These are phyloP conservation scores for Harringtonia lauricola DNA, from an alignment of 2,329 filamentous ascomycete species.

Conservation along the genomic window DNA sequence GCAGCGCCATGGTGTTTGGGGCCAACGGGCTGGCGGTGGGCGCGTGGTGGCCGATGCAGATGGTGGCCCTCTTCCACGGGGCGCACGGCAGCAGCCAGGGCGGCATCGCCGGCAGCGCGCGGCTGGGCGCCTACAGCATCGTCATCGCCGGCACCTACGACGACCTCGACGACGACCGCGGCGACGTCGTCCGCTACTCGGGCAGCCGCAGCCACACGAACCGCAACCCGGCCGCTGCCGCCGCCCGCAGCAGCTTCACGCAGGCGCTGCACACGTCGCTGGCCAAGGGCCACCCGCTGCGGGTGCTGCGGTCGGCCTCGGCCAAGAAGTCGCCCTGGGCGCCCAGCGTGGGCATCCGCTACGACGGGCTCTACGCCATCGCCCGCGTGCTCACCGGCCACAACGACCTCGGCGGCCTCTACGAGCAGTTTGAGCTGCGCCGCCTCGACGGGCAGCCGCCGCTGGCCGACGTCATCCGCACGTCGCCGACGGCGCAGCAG, in stretches of 20 bases:
- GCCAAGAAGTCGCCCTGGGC: conserved; percentile 3
- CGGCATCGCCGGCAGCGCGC: conserved; percentile 37
- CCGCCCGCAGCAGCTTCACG: conserved; percentile 7
- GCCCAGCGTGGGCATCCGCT: conserved; percentile 20
- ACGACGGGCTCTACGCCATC: conserved; percentile 25
- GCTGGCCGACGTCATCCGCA: conserved; percentile 7
- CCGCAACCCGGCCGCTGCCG: conserved; percentile 3
- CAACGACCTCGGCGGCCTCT: conserved; percentile 13
- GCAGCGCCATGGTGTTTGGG: conserved; percentile 11
- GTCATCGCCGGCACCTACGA: conserved; percentile 27
- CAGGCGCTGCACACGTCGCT: conserved; percentile 13
- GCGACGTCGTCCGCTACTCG: conserved; percentile 16
- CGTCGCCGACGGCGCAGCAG: conserved; percentile 10
- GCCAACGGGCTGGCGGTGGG: conserved; percentile 24
- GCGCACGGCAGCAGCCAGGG: conserved; percentile 37
- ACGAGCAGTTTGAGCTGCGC: conserved; percentile 13
- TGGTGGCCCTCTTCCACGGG: conserved; percentile 37
- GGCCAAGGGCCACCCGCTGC: conserved; percentile 10
- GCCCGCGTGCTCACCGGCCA: background rate
- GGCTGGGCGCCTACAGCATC: conserved; percentile 39
- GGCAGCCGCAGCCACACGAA: conserved; percentile 15
- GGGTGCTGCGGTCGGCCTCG: conserved; percentile 19
- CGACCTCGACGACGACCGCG: conserved; percentile 14
- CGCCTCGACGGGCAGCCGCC: conserved; percentile 11
- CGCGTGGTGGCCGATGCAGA: conserved; percentile 43